These are phyloP conservation scores for Russula abietina DNA, from an alignment of 768 basidiomycete genomes.

Conservation along the genomic window DNA sequence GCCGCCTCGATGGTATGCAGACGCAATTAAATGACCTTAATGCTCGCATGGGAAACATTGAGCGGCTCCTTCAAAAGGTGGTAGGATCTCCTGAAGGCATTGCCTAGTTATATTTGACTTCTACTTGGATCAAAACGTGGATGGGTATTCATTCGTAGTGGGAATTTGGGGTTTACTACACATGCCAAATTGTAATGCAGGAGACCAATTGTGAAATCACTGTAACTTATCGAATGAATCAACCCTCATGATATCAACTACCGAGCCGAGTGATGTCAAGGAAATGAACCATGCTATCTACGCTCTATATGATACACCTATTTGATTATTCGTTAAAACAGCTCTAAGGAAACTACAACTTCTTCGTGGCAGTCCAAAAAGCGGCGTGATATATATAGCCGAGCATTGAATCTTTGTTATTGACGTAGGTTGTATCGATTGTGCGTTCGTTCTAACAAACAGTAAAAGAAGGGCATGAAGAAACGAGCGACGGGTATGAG, in stretches of 20 bases:
- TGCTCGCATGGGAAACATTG: background rate
- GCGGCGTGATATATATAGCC: constrained; percentile 77
- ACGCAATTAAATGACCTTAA: background rate
- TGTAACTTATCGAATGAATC: background rate
- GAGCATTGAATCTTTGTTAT: constrained; percentile 74
- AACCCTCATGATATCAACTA: background rate
- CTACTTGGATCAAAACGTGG: background rate
- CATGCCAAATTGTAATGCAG: background rate
- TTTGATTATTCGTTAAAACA: background rate
- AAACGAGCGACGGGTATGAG: background rate
- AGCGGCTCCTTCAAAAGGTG: background rate
- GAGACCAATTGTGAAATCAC: background rate
- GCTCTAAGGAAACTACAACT: background rate
- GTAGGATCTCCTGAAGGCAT: background rate
- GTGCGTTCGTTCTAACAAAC: constrained; percentile 65
- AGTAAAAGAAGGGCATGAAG: constrained; percentile 3
- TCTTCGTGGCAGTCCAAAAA: constrained; percentile 74
- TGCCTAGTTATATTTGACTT: background rate
- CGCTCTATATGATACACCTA: background rate
- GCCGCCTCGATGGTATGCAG: background rate
- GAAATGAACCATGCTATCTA: background rate
- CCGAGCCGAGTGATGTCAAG: background rate
- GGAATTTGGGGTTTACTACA: background rate
- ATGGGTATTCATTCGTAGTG: background rate
- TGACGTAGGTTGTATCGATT: constrained; percentile 82